A percentile compares a stretch with the other conserved stretches of the same genome.
These are phyloP conservation scores for Kodamaea restingae DNA, from an alignment of 805 yeast genomes.

Conservation along the genomic window DNA sequence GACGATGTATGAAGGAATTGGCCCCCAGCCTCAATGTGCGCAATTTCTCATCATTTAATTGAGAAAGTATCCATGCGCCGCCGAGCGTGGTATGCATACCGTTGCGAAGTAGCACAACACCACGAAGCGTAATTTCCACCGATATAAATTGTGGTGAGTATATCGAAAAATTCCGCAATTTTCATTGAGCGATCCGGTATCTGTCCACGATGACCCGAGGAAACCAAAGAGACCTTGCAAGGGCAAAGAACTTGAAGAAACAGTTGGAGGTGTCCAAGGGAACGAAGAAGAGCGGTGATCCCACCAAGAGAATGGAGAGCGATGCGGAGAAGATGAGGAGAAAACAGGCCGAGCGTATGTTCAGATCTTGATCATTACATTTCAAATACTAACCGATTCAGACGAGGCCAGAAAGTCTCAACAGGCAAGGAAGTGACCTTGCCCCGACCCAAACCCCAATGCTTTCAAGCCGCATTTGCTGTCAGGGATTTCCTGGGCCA, in stretches of 20 bases:
- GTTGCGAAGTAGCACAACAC: constrained; percentile 5
- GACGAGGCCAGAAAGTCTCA: constrained; percentile 50
- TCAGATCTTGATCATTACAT: background rate
- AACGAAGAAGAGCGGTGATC: constrained; percentile 73
- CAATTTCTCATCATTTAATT: too few species aligned
- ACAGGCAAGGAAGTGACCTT: background rate
- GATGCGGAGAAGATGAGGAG: constrained; percentile 89
- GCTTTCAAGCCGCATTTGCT: background rate
- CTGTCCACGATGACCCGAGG: constrained; percentile 76
- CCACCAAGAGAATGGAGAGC: constrained; percentile 75
- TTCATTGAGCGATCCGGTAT: background rate
- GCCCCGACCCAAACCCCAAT: background rate
- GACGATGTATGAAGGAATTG: too few species aligned
- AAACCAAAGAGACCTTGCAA: constrained; percentile 91
- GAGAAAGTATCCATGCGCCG: background rate
- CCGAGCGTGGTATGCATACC: background rate
- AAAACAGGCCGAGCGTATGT: constrained; percentile 80
- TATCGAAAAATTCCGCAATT: constrained; percentile 4
- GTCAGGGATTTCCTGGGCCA: background rate
- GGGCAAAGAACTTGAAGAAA: constrained; percentile 84
- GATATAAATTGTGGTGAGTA: background rate
- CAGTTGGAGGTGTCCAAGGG: constrained; percentile 57
- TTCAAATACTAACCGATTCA: constrained; percentile 16
- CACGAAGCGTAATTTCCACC: background rate
- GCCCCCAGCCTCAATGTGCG: too few species aligned